Evolutionary conservation across 768 basidiomycete species (phyloP).

Genomic region (Sarcodon aspratus): DNA sequence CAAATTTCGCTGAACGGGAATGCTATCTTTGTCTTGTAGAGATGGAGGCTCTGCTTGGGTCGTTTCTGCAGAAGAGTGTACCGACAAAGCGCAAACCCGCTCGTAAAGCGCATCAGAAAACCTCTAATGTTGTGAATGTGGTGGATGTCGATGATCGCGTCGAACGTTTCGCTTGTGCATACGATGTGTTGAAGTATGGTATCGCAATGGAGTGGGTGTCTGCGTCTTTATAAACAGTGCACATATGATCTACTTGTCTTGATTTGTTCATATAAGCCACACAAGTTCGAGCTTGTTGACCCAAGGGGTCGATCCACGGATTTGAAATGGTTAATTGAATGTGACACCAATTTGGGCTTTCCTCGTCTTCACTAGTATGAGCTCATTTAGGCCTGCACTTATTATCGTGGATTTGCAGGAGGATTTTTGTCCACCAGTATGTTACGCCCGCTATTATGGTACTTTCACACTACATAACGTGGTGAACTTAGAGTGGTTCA

Average conservation of each 20-base stretch:
- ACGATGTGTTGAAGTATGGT: conserved; percentile 53
- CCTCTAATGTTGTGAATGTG: conserved; percentile 4
- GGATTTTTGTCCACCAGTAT: conserved; percentile 51
- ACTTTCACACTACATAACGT: background rate
- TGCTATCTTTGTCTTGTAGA: conserved; percentile 63
- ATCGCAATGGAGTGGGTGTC: conserved; percentile 50
- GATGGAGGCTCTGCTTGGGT: conserved; percentile 46
- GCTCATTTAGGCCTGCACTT: conserved; percentile 35
- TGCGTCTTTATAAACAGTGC: background rate
- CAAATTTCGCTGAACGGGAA: conserved; percentile 44
- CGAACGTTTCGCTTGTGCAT: conserved; percentile 20
- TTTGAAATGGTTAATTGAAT: no score
- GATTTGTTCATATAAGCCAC: no score
- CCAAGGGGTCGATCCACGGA: no score
- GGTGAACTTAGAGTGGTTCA: conserved; percentile 32
- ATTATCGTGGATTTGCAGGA: conserved; percentile 74
- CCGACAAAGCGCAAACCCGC: conserved; percentile 5
- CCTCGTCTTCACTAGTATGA: no score
- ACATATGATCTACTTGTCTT: no score
- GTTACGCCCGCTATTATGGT: background rate
- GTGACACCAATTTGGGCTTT: no score
- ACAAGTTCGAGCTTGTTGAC: no score
- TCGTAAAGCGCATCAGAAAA: background rate
- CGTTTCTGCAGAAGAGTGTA: conserved; percentile 28
- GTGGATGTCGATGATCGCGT: conserved; percentile 13